Base-by-base conservation (phyloP, 305 asterid species). In the Withania somnifera region DNA sequence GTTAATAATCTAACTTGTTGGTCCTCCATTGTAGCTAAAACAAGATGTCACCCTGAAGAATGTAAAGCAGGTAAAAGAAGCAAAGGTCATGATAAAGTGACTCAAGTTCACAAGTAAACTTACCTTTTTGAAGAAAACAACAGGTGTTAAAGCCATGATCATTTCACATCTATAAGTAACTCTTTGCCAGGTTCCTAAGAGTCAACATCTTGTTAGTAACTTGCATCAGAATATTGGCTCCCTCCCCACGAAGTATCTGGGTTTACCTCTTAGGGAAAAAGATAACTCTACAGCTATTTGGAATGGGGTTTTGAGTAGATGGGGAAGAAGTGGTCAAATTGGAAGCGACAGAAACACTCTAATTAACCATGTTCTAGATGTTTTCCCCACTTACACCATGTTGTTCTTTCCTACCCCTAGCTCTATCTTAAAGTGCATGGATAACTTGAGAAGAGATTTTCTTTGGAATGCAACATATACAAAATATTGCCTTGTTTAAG, bases 141-240 rank as follows among this genome's bases (percentile, higher is more conserved):
- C 26, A n/a, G 47, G 45, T 3, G 11, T 10, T 75, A 50, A 71
- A 28, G 45, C 26, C 61, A 50, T 32, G 8, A 75, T 50, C 45
- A 75, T 75, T 75, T 75, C 61, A 75, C 26, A 28, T 73, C 79
- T 73, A 50, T 73, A 8, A 75, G 61, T 26, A 75, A 51, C 79
- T 75, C 40, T 34, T 7, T 73, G 14, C 61, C 79, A 30, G 42
- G 79, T 26, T 50, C 61, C 80, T 26, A 75, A 28, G 45, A 75
- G 14, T 26, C 61, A 50, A 47, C 34, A 68, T 26, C 80, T 17
- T 50, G 80, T 61, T 17, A 53, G 17, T 51, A 28, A 26, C 28
- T 15, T 75, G 80, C 80, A 75, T 10, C 11, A 1, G 61, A 75
- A 75, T 75, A 50, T 28, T 28, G 80, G 80, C n/a, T 75, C 61